Conservation (phyloP, 306 rosid genomes). For the Coriaria nepalensis region DNA sequence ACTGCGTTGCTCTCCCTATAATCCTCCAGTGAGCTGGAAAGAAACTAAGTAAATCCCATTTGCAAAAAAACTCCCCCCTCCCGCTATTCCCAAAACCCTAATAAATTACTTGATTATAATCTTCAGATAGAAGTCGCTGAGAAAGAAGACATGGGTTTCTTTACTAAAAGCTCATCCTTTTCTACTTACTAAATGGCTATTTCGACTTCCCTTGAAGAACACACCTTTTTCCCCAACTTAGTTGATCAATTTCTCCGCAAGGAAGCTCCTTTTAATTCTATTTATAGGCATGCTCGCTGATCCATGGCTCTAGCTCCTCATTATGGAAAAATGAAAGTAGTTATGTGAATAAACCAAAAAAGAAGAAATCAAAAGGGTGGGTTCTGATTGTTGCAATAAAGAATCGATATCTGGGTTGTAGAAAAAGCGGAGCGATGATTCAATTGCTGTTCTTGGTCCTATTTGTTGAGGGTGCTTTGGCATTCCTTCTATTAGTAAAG, state of each 20-base stretch:
- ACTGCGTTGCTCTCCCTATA: neutral
- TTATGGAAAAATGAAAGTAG: conserved; percentile 6
- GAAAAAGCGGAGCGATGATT: conserved; percentile 34
- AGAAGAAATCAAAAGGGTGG: neutral
- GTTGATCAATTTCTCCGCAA: conserved; percentile 1
- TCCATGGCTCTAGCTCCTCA: conserved; percentile 3
- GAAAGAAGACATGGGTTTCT: too few relatives aligned
- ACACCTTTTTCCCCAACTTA: too few relatives aligned
- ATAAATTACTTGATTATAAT: neutral
- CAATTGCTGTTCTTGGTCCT: conserved; percentile 76
- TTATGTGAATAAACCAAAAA: neutral
- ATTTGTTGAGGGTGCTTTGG: conserved; percentile 56
- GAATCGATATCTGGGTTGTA: too few relatives aligned
- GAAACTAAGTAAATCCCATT: conserved; percentile 3
- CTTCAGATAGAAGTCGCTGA: too few relatives aligned
- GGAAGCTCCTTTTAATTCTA: conserved; percentile 8
- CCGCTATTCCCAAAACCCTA: neutral
- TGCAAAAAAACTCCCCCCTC: conserved; percentile 2
- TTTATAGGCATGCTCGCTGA: neutral
- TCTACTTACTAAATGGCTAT: too few relatives aligned
- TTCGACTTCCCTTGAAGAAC: too few relatives aligned
- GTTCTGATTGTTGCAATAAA: neutral
- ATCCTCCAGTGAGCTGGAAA: neutral
- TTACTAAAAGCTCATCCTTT: too few relatives aligned
- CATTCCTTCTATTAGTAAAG: conserved; percentile 61